phyloP scores from a whole-genome alignment of 257 asterid genomes.

The Paraleonurus japonicus region DNA sequence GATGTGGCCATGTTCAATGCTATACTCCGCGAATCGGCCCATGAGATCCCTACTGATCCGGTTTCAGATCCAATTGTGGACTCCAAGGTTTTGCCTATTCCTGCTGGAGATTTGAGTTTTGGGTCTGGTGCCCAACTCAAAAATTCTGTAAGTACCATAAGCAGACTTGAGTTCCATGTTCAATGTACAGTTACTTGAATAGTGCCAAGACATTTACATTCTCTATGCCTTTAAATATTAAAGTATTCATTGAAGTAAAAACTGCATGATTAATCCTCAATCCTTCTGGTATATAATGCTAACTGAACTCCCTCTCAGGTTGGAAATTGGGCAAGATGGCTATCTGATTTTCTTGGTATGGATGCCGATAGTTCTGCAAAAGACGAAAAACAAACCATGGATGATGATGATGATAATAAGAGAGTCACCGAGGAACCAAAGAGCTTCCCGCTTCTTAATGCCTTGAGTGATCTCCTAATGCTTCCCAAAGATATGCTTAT shows the following conservation, averaged over 20 bases:
- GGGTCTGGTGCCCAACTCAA: slow-evolving; percentile 97
- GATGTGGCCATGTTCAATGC: slow-evolving; percentile 98
- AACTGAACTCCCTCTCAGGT: slow-evolving; percentile 45
- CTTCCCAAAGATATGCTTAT: slow-evolving; percentile 96
- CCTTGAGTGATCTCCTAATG: slow-evolving; percentile 91
- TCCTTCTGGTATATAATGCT: slow-evolving; percentile 14
- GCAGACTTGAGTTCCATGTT: background rate
- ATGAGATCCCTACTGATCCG: slow-evolving; percentile 98
- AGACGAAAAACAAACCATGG: slow-evolving; percentile 28
- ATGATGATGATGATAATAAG: slow-evolving; percentile 29
- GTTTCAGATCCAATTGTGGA: slow-evolving; percentile 97
- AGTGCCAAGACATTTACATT: background rate
- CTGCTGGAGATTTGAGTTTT: slow-evolving; percentile 96
- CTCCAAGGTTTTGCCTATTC: slow-evolving; percentile 89
- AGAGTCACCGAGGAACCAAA: slow-evolving; percentile 42
- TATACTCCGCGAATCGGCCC: slow-evolving; percentile 92
- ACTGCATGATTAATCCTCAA: background rate
- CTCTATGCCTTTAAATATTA: background rate
- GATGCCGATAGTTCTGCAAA: slow-evolving; percentile 35
- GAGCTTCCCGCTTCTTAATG: slow-evolving; percentile 71
- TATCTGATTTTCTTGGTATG: slow-evolving; percentile 57
- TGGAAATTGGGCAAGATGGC: slow-evolving; percentile 90
- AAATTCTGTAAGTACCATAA: slow-evolving; percentile 59
- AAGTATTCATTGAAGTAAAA: background rate
- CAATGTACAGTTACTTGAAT: background rate